These are phyloP conservation scores for Pulveroboletus sp. DNA, from an alignment of 768 basidiomycete genomes.

Conservation along the genomic window DNA sequence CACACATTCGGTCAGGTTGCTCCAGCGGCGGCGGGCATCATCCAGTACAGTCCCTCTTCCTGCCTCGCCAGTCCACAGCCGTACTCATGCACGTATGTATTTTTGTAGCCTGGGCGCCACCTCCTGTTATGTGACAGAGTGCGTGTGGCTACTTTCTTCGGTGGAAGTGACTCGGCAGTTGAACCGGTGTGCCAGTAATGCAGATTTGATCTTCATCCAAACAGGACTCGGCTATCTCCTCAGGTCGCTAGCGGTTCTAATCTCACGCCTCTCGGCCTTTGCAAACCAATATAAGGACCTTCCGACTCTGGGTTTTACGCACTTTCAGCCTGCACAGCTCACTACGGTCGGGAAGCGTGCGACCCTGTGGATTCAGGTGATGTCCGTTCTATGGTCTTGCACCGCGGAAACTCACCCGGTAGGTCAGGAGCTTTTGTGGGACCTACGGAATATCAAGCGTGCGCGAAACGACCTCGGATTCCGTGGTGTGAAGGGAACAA, in stretches of 20 bases:
- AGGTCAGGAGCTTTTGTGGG: slow-evolving; percentile 86
- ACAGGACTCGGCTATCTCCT: slow-evolving; percentile 81
- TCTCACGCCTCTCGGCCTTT: slow-evolving; percentile 82
- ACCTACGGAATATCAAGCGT: slow-evolving; percentile 86
- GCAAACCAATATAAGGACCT: slow-evolving; percentile 82
- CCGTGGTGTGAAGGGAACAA: slow-evolving; percentile 98
- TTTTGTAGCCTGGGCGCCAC: slow-evolving; percentile 80
- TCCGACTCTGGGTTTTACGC: slow-evolving; percentile 95
- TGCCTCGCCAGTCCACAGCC: slow-evolving; percentile 3
- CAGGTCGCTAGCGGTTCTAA: slow-evolving; percentile 82
- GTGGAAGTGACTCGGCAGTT: slow-evolving; percentile 6
- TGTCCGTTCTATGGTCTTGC: slow-evolving; percentile 9
- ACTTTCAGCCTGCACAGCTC: slow-evolving; percentile 97
- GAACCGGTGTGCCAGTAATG: slow-evolving; percentile 61
- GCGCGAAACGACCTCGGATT: slow-evolving; percentile 92
- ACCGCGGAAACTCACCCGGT: not conserved
- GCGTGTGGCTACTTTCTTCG: slow-evolving; percentile 27
- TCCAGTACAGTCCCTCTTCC: slow-evolving; percentile 57
- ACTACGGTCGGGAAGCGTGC: slow-evolving; percentile 98
- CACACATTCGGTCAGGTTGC: slow-evolving; percentile 94
- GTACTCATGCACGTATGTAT: slow-evolving; percentile 8
- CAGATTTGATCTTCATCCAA: slow-evolving; percentile 95
- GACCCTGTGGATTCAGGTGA: slow-evolving; percentile 91
- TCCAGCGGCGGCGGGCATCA: slow-evolving; percentile 92
- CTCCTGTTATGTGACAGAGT: slow-evolving; percentile 99